These are phyloP conservation scores for Candida taoyuanica DNA, from an alignment of 805 yeast genomes.

Conservation along the genomic window DNA sequence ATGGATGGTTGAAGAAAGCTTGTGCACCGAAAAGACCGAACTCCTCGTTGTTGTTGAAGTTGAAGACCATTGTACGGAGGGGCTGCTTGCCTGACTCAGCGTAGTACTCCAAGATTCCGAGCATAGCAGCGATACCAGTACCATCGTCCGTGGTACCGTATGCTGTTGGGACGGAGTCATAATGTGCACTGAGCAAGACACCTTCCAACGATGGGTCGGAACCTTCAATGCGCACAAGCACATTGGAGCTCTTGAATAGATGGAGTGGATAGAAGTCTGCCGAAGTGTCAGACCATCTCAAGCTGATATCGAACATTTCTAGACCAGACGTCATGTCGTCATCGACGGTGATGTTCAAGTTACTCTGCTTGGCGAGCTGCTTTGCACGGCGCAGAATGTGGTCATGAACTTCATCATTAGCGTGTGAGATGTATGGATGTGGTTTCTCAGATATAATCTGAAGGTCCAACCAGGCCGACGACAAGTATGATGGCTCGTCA, in stretches of 20 bases:
- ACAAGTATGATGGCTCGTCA: slow-evolving; percentile 33
- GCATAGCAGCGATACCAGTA: slow-evolving; percentile 75
- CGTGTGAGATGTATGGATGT: slow-evolving; percentile 78
- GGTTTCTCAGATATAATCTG: slow-evolving; percentile 60
- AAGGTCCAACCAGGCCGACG: slow-evolving; percentile 63
- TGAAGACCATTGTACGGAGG: slow-evolving; percentile 66
- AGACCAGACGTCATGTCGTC: slow-evolving; percentile 34
- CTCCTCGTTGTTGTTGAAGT: slow-evolving; percentile 88
- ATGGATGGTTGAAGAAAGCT: slow-evolving; percentile 66
- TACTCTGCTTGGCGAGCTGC: slow-evolving; percentile 26
- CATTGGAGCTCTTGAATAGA: slow-evolving; percentile 80
- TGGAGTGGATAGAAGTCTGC: slow-evolving; percentile 44
- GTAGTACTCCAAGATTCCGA: slow-evolving; percentile 60
- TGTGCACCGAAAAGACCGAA: slow-evolving; percentile 82
- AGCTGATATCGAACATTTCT: slow-evolving; percentile 47
- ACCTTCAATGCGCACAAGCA: slow-evolving; percentile 75
- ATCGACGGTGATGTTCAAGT: slow-evolving; percentile 29
- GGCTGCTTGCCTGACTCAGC: slow-evolving; percentile 44
- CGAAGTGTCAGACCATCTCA: slow-evolving; percentile 37
- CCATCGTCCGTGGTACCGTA: slow-evolving; percentile 93
- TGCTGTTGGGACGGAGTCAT: slow-evolving; percentile 83
- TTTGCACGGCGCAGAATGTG: slow-evolving; percentile 46
- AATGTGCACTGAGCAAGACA: slow-evolving; percentile 77
- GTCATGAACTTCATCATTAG: slow-evolving; percentile 72
- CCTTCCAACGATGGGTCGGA: slow-evolving; percentile 54